Percentiles rank a stretch among this genome's conserved stretches.
phyloP scores from a whole-genome alignment of 139 green algal genomes.

The Pycnococcus provasolii region DNA sequence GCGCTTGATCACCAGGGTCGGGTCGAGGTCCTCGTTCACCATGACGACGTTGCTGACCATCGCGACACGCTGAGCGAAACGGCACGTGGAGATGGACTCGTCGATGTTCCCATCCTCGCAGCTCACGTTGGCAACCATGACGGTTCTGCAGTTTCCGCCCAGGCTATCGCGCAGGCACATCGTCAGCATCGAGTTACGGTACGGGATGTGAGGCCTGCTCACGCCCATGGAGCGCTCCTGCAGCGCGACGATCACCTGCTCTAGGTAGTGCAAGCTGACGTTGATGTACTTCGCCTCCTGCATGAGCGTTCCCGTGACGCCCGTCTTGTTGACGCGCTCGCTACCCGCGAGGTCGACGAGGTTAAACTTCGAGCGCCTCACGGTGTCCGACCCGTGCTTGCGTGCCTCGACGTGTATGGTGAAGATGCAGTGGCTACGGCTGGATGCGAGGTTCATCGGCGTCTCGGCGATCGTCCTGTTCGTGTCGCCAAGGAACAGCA shows the following conservation, averaged over 20 bases:
- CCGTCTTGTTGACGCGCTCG: constrained; percentile 54
- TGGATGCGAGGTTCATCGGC: constrained; percentile 72
- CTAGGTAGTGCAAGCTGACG: constrained; percentile 68
- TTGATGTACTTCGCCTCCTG: constrained; percentile 83
- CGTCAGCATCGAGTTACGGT: constrained; percentile 83
- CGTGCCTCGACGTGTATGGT: constrained; percentile 56
- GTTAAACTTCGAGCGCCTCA: constrained; percentile 59
- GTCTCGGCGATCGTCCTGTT: constrained; percentile 79
- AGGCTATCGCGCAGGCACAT: constrained; percentile 61
- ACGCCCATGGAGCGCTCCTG: constrained; percentile 46
- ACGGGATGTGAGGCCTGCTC: constrained; percentile 62
- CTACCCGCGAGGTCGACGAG: constrained; percentile 58
- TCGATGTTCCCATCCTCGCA: constrained; percentile 42
- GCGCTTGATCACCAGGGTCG: constrained; percentile 54
- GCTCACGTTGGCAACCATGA: constrained; percentile 32
- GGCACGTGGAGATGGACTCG: constrained; percentile 82
- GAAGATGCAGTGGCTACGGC: constrained; percentile 77
- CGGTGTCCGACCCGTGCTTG: constrained; percentile 48
- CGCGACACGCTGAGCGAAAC: constrained; percentile 81
- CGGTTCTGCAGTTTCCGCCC: constrained; percentile 74
- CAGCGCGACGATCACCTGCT: constrained; percentile 58
- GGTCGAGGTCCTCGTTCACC: constrained; percentile 84
- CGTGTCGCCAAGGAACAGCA: constrained; percentile 79
- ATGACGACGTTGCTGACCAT: constrained; percentile 65
- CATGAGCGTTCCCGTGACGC: constrained; percentile 53